Base-by-base conservation (phyloP, 345 rosid genomes). In the Brassica nigra region DNA sequence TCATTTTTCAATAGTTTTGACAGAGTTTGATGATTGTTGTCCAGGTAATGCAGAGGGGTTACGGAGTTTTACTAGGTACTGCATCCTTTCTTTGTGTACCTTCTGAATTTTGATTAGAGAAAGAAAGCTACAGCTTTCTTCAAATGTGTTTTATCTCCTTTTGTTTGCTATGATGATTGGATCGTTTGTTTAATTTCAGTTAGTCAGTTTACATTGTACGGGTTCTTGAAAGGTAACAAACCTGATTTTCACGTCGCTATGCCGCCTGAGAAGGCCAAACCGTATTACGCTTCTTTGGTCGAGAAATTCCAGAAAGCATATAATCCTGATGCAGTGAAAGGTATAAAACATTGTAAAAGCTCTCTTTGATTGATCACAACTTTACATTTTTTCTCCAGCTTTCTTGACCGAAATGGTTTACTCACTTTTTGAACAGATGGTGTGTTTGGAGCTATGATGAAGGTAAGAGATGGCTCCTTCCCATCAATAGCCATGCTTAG, bases 201-300 rank as follows among this genome's bases (percentile, higher is more conserved):
- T 67, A 95, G 99, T 83, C 97, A 92, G 75, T 95, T 95, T 80
- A 92, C 97, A 58, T 78, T 95, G 79, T 95, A 89, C 81, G 97
- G 97, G 68, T 14, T 92, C 80, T 74, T 95, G 89, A 92, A 95
- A 91, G 99, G 99, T 70, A 95, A 95, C 91, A 95, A 92, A 88
- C 97, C 94, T 0, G 97, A 95, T 86, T 95, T 92, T 86, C 97
- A 95, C 59, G 89, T 91, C 23, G 99, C 97, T 0, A 92, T 95
- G 97, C 89, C 99, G 0, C 97, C 97, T 16, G 86, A 90, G 77
- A 86, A 84, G 68, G 97, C 99, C 0, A 91, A 86, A 71, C 87
- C 97, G 0, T 91, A 89, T 82, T 95, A 92, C 37, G 90, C 88
- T 34, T 86, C 91, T 14, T 68, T 93, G 47, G 88, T 91, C 0